Base-by-base conservation (phyloP, 805 yeast species). In the Jamesozyma gamospora region DNA sequence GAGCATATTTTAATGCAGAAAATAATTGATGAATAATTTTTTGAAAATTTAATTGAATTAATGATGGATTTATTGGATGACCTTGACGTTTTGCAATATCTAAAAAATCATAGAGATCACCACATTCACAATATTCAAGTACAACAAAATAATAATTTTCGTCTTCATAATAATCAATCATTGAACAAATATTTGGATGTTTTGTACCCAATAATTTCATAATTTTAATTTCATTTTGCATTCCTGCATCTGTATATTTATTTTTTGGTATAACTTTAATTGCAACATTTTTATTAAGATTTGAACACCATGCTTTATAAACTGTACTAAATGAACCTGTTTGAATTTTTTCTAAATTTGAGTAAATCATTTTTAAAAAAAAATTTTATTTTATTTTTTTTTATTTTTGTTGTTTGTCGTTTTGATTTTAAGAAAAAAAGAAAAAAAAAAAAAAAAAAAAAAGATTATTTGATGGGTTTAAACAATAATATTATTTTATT, bases 121-220 rank as follows among this genome's bases (percentile, higher is more conserved):
- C 87, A 36, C 70, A 66, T 30, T 71, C 67, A 45, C 82, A 78
- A 55, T 73, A 79, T 56, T 82, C 88, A 51, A 82, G 64, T 13
- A 79, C 79, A 47, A 82, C 52, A 16, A 75, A 69, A 44, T 71
- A 68, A 47, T 69, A 70, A 16, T 67, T 61, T 6, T 63, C 58
- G 12, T 81, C 71, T 49, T 77, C 79, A 47, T 78, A 76, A 43
- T 64, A 62, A 45, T 79, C 78, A 18, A 77, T 48, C 48, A 82
- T 58, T 40, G 72, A 69, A 50, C 85, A 78, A 30, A 81, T 67
- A 56, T 76, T 70, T 19, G 63, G 66, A 56, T 75, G 76, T 34
- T 30, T 32, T 4, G 26, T 37, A 48, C 77, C 66, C 55, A 69
- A 41, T 45, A 55, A 43, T 43, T 58, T 57, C 64, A 69, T 64